Evolutionary conservation across 441 rosid species (phyloP).

Genomic region (Brassica hybrid): DNA sequence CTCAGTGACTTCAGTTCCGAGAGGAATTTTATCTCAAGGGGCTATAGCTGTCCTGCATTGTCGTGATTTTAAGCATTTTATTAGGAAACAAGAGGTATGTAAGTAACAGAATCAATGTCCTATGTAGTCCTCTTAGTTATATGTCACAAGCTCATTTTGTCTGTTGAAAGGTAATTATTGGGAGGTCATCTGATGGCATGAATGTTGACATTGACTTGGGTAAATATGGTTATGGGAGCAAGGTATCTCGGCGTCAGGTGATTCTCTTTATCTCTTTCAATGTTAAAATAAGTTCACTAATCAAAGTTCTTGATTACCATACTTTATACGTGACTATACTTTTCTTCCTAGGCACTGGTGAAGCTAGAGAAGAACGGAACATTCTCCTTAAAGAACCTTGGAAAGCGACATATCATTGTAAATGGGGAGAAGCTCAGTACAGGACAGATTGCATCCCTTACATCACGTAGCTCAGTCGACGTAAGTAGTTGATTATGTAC

Average conservation of each 20-base stretch:
- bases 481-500: conserved; percentile 39
- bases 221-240: conserved; percentile 47
- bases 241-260: conserved; percentile 91
- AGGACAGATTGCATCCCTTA: conserved; percentile 51
- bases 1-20: conserved; percentile 19
- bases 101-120: not conserved
- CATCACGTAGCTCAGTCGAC: conserved; percentile 68
- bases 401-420: conserved; percentile 61
- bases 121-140: conserved; percentile 12
- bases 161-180: conserved; percentile 34
- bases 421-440: conserved; percentile 67
- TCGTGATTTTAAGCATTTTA: conserved; percentile 31
- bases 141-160: conserved; percentile 3
- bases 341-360: conserved; percentile 65
- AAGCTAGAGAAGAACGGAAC: conserved; percentile 75
- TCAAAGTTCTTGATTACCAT: not conserved
- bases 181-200: conserved; percentile 37
- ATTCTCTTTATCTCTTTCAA: conserved; percentile 25
- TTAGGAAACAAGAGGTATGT: conserved; percentile 36
- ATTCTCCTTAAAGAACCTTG: conserved; percentile 76
- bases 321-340: not conserved
- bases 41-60: conserved; percentile 25
- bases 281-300: not conserved
- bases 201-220: conserved; percentile 39
- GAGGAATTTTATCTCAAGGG: conserved; percentile 28